Percentiles rank a stretch among this genome's conserved stretches.
Evolutionary conservation across 768 basidiomycete species (phyloP).

Genomic region (Kwoniella shandongensis): DNA sequence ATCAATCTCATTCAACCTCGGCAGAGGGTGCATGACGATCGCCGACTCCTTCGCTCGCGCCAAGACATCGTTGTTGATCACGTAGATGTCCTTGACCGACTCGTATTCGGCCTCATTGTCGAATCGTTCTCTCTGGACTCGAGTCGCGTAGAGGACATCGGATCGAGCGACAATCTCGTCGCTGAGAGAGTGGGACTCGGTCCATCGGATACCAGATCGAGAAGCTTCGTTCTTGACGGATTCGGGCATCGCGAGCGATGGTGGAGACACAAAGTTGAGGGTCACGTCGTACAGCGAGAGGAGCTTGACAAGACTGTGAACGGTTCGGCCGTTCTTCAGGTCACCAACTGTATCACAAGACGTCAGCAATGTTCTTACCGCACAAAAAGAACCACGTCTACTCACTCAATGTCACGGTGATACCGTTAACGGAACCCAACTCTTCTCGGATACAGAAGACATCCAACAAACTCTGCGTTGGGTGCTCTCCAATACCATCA

Average conservation of each 20-base stretch:
- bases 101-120: slow-evolving; percentile 77
- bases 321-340: slow-evolving; percentile 95
- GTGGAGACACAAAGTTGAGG: slow-evolving; percentile 92
- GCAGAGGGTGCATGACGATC: slow-evolving; percentile 99
- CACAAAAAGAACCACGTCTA: slow-evolving; percentile 13
- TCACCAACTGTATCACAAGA: slow-evolving; percentile 66
- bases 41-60: slow-evolving; percentile 92
- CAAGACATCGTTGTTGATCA: slow-evolving; percentile 90
- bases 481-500: slow-evolving; percentile 96
- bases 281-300: slow-evolving; percentile 84
- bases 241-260: slow-evolving; percentile 82
- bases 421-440: slow-evolving; percentile 94
- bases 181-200: slow-evolving; percentile 72
- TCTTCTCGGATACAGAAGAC: slow-evolving; percentile 93
- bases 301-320: slow-evolving; percentile 90
- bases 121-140: slow-evolving; percentile 94
- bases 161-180: slow-evolving; percentile 89
- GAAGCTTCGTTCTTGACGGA: slow-evolving; percentile 77
- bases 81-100: slow-evolving; percentile 85
- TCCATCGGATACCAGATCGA: slow-evolving; percentile 75
- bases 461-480: slow-evolving; percentile 62
- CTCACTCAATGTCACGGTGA: slow-evolving; percentile 64
- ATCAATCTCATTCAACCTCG: slow-evolving; percentile 94
- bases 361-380: slow-evolving; percentile 1
- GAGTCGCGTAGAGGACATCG: slow-evolving; percentile 94